Evolutionary conservation across 805 yeast genomes (phyloP).

Genomic region (Metschnikowia aberdeeniae): DNA sequence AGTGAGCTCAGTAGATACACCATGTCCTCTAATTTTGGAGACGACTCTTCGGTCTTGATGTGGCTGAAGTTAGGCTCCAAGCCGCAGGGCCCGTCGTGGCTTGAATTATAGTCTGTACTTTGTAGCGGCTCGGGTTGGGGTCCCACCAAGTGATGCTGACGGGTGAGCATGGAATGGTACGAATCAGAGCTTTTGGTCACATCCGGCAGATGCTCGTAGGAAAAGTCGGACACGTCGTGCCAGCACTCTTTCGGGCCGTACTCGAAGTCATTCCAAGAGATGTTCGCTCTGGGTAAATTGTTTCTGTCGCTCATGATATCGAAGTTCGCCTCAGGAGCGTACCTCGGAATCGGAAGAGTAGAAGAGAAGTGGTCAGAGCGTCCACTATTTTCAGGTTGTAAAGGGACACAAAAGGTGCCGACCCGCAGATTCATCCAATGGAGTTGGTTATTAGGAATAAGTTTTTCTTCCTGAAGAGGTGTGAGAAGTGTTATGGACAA

Average conservation of each 20-base stretch:
- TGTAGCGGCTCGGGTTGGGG: slow-evolving; percentile 1
- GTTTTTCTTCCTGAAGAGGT: no score
- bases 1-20: background rate
- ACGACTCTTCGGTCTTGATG: background rate
- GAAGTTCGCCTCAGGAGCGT: slow-evolving; percentile 1
- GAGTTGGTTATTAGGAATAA: no score
- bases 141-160: background rate
- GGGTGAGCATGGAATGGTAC: slow-evolving; percentile 1
- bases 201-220: slow-evolving; percentile 3
- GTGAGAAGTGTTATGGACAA: no score
- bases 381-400: background rate
- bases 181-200: background rate
- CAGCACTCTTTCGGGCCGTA: background rate
- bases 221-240: background rate
- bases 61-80: background rate
- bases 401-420: background rate
- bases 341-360: slow-evolving; percentile 4
- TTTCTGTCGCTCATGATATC: slow-evolving; percentile 1
- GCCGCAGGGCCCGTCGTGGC: background rate
- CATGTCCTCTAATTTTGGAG: slow-evolving; percentile 3
- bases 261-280: slow-evolving; percentile 1
- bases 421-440: slow-evolving; percentile 1
- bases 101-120: background rate
- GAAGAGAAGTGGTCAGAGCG: background rate
- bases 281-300: slow-evolving; percentile 4